phyloP scores from a whole-genome alignment of 305 asterid genomes.

The Fraxinus platypoda region DNA sequence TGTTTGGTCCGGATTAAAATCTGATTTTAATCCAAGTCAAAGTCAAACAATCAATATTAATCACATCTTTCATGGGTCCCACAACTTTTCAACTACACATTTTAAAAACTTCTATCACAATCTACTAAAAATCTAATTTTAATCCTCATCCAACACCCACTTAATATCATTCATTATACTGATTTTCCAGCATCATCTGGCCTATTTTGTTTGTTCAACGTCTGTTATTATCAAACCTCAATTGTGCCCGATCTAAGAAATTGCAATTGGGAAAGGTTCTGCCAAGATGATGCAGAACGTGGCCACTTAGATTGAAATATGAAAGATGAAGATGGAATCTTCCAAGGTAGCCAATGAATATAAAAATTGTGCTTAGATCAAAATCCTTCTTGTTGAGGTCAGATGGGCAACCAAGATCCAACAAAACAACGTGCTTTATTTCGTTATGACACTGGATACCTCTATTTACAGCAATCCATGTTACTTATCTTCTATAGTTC shows the following conservation, averaged over 20 bases:
- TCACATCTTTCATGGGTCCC: no score
- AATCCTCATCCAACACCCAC: no score
- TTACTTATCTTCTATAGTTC: background rate
- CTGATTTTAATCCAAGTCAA: no score
- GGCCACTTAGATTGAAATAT: background rate
- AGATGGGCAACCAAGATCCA: background rate
- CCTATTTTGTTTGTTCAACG: background rate
- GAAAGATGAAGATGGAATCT: constrained; percentile 13
- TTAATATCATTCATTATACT: background rate
- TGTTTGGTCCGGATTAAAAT: no score
- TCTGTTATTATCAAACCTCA: background rate
- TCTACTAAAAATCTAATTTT: no score
- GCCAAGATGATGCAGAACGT: background rate
- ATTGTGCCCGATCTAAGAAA: background rate
- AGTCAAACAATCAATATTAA: no score
- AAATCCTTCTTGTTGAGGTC: constrained; percentile 1
- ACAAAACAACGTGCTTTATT: background rate
- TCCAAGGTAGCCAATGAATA: constrained; percentile 17
- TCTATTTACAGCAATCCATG: background rate
- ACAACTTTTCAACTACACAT: no score
- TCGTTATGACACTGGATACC: constrained; percentile 14
- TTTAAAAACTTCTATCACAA: no score
- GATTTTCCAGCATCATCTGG: background rate
- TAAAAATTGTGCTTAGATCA: background rate
- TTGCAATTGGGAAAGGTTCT: background rate